These are phyloP conservation scores for Talaromyces trachyspermus DNA, from an alignment of 495 filamentous ascomycete genomes.

Conservation along the genomic window DNA sequence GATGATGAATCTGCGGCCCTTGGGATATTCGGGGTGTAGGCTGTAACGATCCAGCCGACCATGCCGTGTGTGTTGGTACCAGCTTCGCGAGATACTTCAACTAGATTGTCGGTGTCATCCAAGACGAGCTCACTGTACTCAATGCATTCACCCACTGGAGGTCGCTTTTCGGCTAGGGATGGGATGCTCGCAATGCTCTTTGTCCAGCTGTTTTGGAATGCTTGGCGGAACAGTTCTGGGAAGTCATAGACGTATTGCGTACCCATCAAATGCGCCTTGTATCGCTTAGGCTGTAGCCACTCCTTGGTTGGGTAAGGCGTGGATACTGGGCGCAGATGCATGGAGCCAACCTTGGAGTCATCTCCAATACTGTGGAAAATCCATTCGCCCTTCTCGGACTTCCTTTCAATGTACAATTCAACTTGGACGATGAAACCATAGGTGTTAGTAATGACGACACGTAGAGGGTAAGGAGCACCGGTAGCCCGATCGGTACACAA, in stretches of 20 bases:
- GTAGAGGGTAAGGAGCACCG: constrained; percentile 82
- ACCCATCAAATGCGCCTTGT: constrained; percentile 98
- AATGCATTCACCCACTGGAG: constrained; percentile 81
- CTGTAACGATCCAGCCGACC: constrained; percentile 96
- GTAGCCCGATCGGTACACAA: constrained; percentile 86
- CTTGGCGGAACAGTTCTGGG: constrained; percentile 97
- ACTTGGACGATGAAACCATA: constrained; percentile 98
- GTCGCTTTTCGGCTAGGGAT: constrained; percentile 69
- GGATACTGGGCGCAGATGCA: constrained; percentile 85
- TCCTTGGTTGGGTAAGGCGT: constrained; percentile 97
- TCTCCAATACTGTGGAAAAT: constrained; percentile 96
- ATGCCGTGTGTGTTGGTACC: constrained; percentile 95
- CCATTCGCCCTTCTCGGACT: constrained; percentile 95
- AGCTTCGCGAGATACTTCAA: constrained; percentile 87
- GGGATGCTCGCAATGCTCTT: constrained; percentile 63
- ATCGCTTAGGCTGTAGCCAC: constrained; percentile 96
- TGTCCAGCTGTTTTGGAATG: constrained; percentile 91
- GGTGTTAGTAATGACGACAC: constrained; percentile 96
- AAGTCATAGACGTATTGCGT: constrained; percentile 99
- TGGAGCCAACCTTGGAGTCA: constrained; percentile 86
- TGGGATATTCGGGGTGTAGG: constrained; percentile 95
- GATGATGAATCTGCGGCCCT: constrained; percentile 85
- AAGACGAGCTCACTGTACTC: constrained; percentile 91
- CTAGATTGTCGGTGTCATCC: constrained; percentile 85
- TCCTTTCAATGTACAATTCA: constrained; percentile 94